Evolutionary conservation across 768 basidiomycete species (phyloP), one percentile per base, ranked within the genome.

Genomic region (Naganishia vishniacii): DNA sequence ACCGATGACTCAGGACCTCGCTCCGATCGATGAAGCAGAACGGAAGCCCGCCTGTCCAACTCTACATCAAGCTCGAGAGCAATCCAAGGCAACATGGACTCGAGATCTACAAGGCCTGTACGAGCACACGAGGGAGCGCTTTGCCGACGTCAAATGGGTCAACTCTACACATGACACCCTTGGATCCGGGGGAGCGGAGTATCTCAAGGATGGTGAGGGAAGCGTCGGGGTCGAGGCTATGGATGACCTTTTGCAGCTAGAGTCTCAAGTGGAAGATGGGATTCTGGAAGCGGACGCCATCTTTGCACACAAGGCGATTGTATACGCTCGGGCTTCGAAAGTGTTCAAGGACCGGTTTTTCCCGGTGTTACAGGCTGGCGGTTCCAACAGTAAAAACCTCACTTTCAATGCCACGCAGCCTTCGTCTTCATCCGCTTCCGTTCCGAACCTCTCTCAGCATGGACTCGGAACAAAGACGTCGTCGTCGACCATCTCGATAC

Each of bases 281-380:
- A 2, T 26, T 9, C 45, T 41, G 9, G 61, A 44, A 15, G 25
- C 72, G 3, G 85, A 83, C 16, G 80, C 82, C 51, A 85, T 95
- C 28, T 95, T 88, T 86, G 93, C 89, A 4, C 94, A 98, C 77
- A 94, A 97, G 84, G 93, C 94, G 20, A 86, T 97, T 71, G 87
- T 97, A 0, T 97, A 98, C 68, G 91, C 91, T 45, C 87, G 94
- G 60, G 92, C 92, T 16, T 90, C 91, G 3, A 91, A 73, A 62
- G 86, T 84, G 18, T 97, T 95, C 77, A 91, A 94, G 78, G 84
- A 83, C 9, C 84, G 89, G 41, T 95, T 92, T 73, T 94, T 97
- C 73, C 84, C 86, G 1, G 86, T 87, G 80, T 76, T 56, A 8
- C 32, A 20, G 4, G 26, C 48, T 7, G 42, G 40, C 25, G 16